Conservation (phyloP, 208 protist genomes). For the Crithidia mellificae region DNA sequence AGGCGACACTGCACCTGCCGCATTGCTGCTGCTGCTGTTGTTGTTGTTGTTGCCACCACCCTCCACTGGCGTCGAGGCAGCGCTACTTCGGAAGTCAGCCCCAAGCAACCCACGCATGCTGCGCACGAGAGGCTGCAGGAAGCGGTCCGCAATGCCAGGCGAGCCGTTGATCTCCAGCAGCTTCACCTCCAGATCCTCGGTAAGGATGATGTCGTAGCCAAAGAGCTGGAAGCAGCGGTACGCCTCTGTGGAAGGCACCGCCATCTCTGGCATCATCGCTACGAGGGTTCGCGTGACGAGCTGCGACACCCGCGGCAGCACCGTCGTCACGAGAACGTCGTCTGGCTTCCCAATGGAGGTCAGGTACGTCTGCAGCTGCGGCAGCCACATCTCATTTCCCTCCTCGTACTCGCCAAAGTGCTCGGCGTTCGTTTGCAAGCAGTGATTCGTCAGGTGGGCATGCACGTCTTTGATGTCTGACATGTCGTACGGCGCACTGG, state of each 20-base stretch:
- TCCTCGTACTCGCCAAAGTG: conserved; percentile 75
- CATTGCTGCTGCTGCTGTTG: not conserved
- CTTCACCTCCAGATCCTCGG: conserved; percentile 64
- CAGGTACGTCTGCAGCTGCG: conserved; percentile 65
- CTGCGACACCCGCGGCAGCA: conserved; percentile 70
- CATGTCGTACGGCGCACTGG: conserved; percentile 59
- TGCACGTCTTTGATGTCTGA: conserved; percentile 46
- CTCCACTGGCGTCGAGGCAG: conserved; percentile 2
- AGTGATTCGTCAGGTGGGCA: conserved; percentile 91
- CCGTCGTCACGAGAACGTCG: conserved; percentile 40
- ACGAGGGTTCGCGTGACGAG: conserved; percentile 78
- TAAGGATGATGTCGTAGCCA: conserved; percentile 89
- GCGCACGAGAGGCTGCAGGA: conserved; percentile 54
- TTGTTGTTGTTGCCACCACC: conserved; percentile 1
- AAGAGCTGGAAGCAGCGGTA: conserved; percentile 90
- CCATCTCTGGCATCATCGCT: conserved; percentile 50
- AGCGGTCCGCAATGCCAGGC: conserved; percentile 75
- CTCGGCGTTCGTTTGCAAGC: conserved; percentile 59
- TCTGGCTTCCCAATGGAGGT: conserved; percentile 31
- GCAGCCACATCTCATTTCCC: conserved; percentile 90
- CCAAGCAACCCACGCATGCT: conserved; percentile 49
- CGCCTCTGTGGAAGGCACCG: conserved; percentile 50
- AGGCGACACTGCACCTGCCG: conserved; percentile 6
- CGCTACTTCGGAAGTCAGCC: conserved; percentile 14
- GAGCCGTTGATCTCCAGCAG: conserved; percentile 92